These are phyloP conservation scores for Clavispora santaluciae DNA, from an alignment of 805 yeast species.

Conservation along the genomic window DNA sequence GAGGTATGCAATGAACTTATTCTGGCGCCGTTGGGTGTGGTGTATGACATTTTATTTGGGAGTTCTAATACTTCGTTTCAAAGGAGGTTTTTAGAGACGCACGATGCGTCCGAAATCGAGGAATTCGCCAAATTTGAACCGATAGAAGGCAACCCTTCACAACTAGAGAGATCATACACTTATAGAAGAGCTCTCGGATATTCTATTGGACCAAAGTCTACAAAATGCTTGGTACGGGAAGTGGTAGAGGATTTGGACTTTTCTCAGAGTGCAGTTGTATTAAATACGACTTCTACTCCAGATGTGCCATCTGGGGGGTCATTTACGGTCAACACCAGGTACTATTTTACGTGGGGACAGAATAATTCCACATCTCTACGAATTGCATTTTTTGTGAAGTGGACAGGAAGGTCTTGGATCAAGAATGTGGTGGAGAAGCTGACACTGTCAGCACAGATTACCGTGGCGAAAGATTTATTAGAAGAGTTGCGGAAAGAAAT, in stretches of 20 bases:
- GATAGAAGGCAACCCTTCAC: conserved; percentile 27
- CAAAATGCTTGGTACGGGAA: conserved; percentile 61
- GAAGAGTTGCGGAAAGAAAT: conserved; percentile 42
- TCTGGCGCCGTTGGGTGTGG: conserved; percentile 62
- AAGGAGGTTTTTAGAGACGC: conserved; percentile 46
- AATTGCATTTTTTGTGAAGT: conserved; percentile 72
- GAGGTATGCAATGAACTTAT: conserved; percentile 51
- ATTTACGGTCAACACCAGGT: conserved; percentile 71
- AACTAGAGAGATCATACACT: conserved; percentile 43
- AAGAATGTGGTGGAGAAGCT: conserved; percentile 73
- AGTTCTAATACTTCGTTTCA: conserved; percentile 42
- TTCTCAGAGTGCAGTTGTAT: conserved; percentile 42
- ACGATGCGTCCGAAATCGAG: conserved; percentile 59
- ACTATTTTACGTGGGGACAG: conserved; percentile 69
- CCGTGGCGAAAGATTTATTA: conserved; percentile 49
- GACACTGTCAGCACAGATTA: conserved; percentile 66
- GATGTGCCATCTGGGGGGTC: conserved; percentile 85
- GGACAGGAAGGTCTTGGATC: conserved; percentile 87
- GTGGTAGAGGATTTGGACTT: conserved; percentile 49
- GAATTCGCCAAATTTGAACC: conserved; percentile 19
- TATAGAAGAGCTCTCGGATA: conserved; percentile 63
- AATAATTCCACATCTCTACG: conserved; percentile 54
- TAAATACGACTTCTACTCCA: conserved; percentile 62
- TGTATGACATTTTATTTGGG: conserved; percentile 59
- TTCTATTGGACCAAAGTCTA: conserved; percentile 74